Evolutionary conservation across 2,329 filamentous ascomycete species (phyloP).

Genomic region (Byssochlamys sp.): DNA sequence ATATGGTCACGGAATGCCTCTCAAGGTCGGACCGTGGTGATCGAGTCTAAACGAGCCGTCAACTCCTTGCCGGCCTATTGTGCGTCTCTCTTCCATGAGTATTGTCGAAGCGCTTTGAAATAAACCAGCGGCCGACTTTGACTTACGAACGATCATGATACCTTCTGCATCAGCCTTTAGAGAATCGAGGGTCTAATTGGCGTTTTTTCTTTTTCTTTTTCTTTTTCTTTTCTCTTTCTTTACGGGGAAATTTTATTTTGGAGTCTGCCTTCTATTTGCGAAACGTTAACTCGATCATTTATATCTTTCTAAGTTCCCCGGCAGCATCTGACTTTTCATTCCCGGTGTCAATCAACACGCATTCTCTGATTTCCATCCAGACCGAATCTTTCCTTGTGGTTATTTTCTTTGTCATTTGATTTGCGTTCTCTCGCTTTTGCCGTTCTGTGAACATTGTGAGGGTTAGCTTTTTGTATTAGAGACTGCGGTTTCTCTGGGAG

Average conservation of each 20-base stretch:
- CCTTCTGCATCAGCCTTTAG: conserved; percentile 33
- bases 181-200: conserved; percentile 29
- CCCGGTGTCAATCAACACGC: neutral
- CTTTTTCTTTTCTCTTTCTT: conserved; percentile 2
- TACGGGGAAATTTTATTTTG: neutral
- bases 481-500: neutral
- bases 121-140: conserved; percentile 8
- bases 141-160: conserved; percentile 38
- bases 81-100: neutral
- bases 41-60: neutral
- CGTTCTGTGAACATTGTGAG: neutral
- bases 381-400: neutral
- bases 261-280: neutral
- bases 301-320: neutral
- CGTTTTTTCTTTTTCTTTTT: conserved; percentile 25
- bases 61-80: neutral
- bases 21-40: conserved; percentile 50
- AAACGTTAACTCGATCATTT: neutral
- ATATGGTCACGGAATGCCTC: conserved; percentile 45
- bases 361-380: neutral
- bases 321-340: neutral
- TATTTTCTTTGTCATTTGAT: neutral
- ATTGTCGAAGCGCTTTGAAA: conserved; percentile 6
- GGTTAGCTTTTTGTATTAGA: neutral
- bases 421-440: neutral